Evolutionary conservation across 2,329 filamentous ascomycete genomes (phyloP).

Genomic region (Neurospora crassa): DNA sequence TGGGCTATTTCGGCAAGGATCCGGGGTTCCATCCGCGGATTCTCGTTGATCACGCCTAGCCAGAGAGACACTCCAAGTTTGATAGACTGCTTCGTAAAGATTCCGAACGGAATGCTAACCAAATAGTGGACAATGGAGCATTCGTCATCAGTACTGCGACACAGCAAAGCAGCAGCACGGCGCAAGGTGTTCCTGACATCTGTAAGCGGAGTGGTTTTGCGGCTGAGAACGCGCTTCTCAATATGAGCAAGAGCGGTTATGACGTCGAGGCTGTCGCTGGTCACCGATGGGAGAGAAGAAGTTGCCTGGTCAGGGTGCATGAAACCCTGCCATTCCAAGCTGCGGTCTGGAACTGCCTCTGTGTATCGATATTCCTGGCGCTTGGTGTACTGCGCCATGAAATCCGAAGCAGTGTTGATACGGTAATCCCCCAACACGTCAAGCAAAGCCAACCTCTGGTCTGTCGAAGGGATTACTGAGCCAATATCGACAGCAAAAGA

Average conservation of each 20-base stretch:
- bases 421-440: constrained; percentile 62
- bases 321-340: constrained; percentile 54
- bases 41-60: constrained; percentile 96
- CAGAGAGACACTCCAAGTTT: constrained; percentile 92
- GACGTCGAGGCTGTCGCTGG: constrained; percentile 47
- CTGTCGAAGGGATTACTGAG: constrained; percentile 71
- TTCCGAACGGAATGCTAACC: constrained; percentile 82
- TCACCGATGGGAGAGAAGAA: constrained; percentile 41
- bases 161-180: constrained; percentile 77
- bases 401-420: constrained; percentile 90
- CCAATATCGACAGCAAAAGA: constrained; percentile 94
- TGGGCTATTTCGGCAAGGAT: constrained; percentile 80
- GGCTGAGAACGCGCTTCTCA: constrained; percentile 58
- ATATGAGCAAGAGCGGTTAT: constrained; percentile 62
- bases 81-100: constrained; percentile 92
- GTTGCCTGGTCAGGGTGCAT: constrained; percentile 45
- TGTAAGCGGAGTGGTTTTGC: constrained; percentile 58
- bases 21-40: constrained; percentile 75
- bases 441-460: constrained; percentile 77
- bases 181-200: constrained; percentile 76
- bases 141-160: constrained; percentile 64
- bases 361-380: constrained; percentile 91
- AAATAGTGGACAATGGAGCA: constrained; percentile 76
- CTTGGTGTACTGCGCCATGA: constrained; percentile 93
- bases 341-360: constrained; percentile 61